Evolutionary conservation across 2,329 filamentous ascomycete species (phyloP), one percentile per base, ranked within the genome.

Genomic region (Colletotrichum paranaense): DNA sequence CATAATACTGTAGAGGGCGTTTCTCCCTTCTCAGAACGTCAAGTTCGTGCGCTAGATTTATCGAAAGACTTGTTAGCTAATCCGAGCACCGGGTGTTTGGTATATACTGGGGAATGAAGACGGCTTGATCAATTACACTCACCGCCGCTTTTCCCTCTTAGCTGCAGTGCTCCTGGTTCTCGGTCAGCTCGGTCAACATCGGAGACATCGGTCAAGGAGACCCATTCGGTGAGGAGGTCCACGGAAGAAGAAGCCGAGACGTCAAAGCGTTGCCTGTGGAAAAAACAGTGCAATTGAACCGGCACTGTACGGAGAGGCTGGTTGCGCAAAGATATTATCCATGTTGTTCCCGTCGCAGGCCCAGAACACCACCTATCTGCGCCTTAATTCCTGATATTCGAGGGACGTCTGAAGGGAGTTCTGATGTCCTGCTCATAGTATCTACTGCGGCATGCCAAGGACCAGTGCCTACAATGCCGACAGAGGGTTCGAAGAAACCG

Each of bases 401-500:
- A 49, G 19, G 4, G 19, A 49, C 42, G 42, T 19, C 42, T 9
- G 19, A 4, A 49, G 5, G 19, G 4, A 49, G 19, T 49, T 11
- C 19, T 22, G 2, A 49, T 22, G 42, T 49, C 9, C 19, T n/a
- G 16, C 42, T 42, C 19, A 49, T 22, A n/a, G 19, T 49, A 19
- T n/a, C n/a, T 49, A 19, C 19, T 49, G 19, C 8, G 42, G 19
- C 42, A 62, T 60, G 63, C 24, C 56, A 7, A 59, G 3, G 2
- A 14, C 24, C 7, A 6, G 12, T 24, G 55, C 26, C 38, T 30
- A 30, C 12, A 5, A 67, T 53, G 55, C 57, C 68, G 30, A 57
- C 22, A 24, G 52, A 67, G n/a, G 35, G 46, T n/a, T 49, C 30
- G 24, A 77, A 72, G n/a, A 75, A 70, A 24, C 53, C 72, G 3